Evolutionary conservation across 139 green algal genomes (phyloP).

Genomic region (Chlorella sorokiniana): DNA sequence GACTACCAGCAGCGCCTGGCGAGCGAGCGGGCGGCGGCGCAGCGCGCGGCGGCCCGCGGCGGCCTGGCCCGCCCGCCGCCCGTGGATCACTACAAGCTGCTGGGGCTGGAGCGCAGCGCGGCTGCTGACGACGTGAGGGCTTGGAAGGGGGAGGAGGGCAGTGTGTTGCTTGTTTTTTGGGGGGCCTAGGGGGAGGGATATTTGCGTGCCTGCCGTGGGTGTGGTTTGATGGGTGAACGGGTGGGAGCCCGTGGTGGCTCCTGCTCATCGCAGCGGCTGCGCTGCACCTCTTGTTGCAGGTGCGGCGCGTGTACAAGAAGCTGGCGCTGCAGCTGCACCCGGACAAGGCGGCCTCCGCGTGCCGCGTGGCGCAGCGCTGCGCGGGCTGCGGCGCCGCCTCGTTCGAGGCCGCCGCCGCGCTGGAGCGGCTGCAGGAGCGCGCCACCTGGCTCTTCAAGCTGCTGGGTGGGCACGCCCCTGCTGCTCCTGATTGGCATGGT

Average conservation of each 20-base stretch:
- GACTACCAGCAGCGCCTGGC: conserved; percentile 32
- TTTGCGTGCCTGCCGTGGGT: too few species aligned
- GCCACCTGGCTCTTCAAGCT: conserved; percentile 47
- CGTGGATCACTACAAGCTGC: conserved; percentile 38
- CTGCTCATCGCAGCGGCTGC: background rate
- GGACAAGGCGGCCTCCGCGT: conserved; percentile 55
- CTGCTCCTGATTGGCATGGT: background rate
- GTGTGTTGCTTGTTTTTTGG: background rate
- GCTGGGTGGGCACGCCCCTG: conserved; percentile 6
- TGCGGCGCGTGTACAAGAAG: conserved; percentile 85
- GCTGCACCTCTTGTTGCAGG: conserved; percentile 45
- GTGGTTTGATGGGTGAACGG: too few species aligned
- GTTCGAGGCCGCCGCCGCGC: conserved; percentile 12
- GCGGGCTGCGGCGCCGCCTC: background rate
- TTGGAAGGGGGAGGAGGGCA: background rate
- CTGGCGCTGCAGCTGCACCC: conserved; percentile 87
- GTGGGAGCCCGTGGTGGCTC: too few species aligned
- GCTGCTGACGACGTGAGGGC: conserved; percentile 2
- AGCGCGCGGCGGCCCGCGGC: background rate
- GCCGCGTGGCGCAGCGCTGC: conserved; percentile 6
- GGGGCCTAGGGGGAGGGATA: too few species aligned
- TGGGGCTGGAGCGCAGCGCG: conserved; percentile 37
- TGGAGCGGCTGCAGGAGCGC: conserved; percentile 15
- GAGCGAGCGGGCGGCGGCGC: background rate
- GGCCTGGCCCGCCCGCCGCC: background rate